Percentiles rank a stretch among this genome's conserved stretches.
Evolutionary conservation across 2,329 filamentous ascomycete genomes (phyloP).

Genomic region (Allantophomopsis cytisporea): DNA sequence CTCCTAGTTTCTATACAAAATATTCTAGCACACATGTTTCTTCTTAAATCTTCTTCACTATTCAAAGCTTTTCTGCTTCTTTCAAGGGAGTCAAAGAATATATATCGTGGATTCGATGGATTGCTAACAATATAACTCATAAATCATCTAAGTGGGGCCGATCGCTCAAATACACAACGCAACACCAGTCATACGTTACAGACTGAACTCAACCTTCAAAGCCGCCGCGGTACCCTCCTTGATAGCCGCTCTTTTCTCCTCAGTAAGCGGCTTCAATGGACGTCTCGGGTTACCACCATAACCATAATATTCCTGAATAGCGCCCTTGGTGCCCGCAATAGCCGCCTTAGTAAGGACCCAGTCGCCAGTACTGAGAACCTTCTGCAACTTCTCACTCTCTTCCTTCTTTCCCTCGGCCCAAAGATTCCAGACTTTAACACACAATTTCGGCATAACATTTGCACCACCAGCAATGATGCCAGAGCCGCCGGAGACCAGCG

Average conservation of each 20-base stretch:
- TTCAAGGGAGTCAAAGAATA: too few species aligned
- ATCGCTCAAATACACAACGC: too few species aligned
- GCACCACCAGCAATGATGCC: constrained; percentile 79
- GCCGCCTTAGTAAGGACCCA: constrained; percentile 75
- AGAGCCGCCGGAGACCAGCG: constrained; percentile 62
- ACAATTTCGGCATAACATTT: constrained; percentile 75
- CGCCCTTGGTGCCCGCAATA: constrained; percentile 76
- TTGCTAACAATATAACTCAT: too few species aligned
- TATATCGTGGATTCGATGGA: too few species aligned
- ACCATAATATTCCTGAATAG: constrained; percentile 67
- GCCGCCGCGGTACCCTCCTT: constrained; percentile 44
- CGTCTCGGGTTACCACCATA: constrained; percentile 67
- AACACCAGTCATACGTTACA: constrained; percentile 8
- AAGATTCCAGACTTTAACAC: constrained; percentile 65
- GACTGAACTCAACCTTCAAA: constrained; percentile 47
- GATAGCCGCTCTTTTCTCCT: constrained; percentile 37
- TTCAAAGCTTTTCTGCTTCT: too few species aligned
- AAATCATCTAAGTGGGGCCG: too few species aligned
- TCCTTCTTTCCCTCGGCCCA: constrained; percentile 60
- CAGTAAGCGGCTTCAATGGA: constrained; percentile 53
- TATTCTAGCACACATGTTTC: too few species aligned
- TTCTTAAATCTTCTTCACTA: too few species aligned
- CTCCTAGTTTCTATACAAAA: too few species aligned
- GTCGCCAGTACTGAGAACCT: constrained; percentile 64
- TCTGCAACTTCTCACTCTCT: constrained; percentile 65